Conservation (phyloP, 139 green algal genomes). For the Ulvella scutata region DNA sequence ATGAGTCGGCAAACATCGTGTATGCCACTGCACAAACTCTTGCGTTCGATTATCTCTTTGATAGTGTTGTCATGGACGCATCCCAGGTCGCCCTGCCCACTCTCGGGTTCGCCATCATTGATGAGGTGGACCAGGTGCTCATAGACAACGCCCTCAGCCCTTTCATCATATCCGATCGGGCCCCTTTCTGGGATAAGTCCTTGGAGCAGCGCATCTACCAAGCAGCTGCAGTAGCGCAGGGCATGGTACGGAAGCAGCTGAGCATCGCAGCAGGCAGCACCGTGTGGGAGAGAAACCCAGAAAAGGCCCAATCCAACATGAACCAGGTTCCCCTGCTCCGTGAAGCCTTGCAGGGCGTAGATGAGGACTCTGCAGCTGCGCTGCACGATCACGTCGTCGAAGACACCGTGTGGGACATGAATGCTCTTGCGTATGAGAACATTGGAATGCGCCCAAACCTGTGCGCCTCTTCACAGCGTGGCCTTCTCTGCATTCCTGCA, state of each 20-base stretch:
- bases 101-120: conserved; percentile 62
- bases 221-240: background rate
- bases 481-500: too few species aligned
- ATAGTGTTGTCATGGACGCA: conserved; percentile 44
- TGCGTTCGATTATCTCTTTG: conserved; percentile 67
- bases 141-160: conserved; percentile 94
- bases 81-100: conserved; percentile 25
- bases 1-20: conserved; percentile 56
- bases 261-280: too few species aligned
- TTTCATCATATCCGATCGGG: conserved; percentile 65
- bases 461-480: too few species aligned
- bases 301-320: too few species aligned
- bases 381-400: too few species aligned
- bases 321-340: too few species aligned
- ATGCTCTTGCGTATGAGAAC: too few species aligned
- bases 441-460: too few species aligned
- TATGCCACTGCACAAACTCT: conserved; percentile 73
- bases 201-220: background rate
- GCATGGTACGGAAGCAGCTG: background rate
- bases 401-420: too few species aligned
- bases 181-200: background rate
- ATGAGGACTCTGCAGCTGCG: too few species aligned
- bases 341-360: too few species aligned
- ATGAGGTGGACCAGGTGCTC: conserved; percentile 96
- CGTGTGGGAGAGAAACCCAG: too few species aligned